Conservation (phyloP, 192 early-diverging fungal genomes). For the Geranomyces michiganensis region DNA sequence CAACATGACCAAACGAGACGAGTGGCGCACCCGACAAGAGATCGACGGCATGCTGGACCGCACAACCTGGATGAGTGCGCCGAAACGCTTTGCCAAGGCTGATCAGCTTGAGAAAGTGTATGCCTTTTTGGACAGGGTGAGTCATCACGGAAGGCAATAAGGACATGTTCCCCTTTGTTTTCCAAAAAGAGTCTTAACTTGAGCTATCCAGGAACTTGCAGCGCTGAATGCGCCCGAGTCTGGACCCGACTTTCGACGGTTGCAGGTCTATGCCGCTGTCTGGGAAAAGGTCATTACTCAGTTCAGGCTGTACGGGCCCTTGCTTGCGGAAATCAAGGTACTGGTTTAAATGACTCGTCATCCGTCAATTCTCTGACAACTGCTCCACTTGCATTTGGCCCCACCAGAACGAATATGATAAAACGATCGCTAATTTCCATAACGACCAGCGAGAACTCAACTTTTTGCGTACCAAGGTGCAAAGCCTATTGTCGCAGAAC, state of each 20-base stretch:
- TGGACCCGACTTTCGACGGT: constrained; percentile 43
- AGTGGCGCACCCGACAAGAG: constrained; percentile 31
- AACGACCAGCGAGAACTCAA: constrained; percentile 48
- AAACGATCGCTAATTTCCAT: constrained; percentile 40
- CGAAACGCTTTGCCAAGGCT: constrained; percentile 24
- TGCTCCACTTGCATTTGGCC: not conserved
- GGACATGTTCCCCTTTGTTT: constrained; percentile 11
- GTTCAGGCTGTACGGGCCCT: constrained; percentile 51
- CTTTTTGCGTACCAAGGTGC: constrained; percentile 50
- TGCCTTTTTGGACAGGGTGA: constrained; percentile 37
- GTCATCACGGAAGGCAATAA: not conserved
- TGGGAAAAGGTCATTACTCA: constrained; percentile 52
- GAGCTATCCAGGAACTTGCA: constrained; percentile 37
- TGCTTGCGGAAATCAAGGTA: constrained; percentile 57
- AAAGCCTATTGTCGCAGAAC: constrained; percentile 54
- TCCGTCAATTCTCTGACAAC: not conserved
- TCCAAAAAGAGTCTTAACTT: no score
- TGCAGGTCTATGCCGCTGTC: constrained; percentile 45
- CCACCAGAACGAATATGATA: constrained; percentile 50
- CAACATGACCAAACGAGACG: constrained; percentile 39
- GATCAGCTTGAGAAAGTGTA: constrained; percentile 39
- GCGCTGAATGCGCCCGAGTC: constrained; percentile 27
- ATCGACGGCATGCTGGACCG: constrained; percentile 38
- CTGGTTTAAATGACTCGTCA: not conserved
- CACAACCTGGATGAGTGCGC: constrained; percentile 29